These are phyloP conservation scores for Xylariomycetidae sp. DNA, from an alignment of 2,329 filamentous ascomycete species.

Conservation along the genomic window DNA sequence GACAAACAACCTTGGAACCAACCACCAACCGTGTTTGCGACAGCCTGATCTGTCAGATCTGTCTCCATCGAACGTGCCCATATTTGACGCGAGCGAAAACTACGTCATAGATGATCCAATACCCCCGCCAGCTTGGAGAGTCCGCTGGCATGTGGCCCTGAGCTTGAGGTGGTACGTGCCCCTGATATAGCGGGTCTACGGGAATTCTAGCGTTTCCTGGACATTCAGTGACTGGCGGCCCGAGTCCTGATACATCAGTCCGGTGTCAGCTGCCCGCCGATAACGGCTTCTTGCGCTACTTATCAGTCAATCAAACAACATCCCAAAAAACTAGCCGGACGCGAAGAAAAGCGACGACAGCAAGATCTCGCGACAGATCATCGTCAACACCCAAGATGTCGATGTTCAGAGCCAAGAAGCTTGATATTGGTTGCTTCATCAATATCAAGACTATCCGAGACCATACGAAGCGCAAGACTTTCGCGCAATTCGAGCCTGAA, in stretches of 20 bases:
- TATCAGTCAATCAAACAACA: too few relatives aligned
- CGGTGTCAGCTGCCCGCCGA: too few relatives aligned
- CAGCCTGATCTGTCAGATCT: too few relatives aligned
- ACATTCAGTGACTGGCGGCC: too few relatives aligned
- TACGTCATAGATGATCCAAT: constrained; percentile 15
- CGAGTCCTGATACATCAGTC: too few relatives aligned
- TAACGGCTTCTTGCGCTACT: too few relatives aligned
- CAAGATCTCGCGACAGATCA: constrained; percentile 2
- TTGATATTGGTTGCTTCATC: constrained; percentile 83
- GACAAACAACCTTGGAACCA: too few relatives aligned
- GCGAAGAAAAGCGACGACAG: constrained; percentile 3
- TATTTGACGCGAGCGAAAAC: not conserved
- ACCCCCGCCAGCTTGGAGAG: not conserved
- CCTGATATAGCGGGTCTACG: constrained; percentile 8
- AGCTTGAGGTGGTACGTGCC: constrained; percentile 3
- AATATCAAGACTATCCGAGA: constrained; percentile 87
- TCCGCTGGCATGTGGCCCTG: not conserved
- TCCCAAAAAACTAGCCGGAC: constrained; percentile 18
- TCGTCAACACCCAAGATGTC: constrained; percentile 53
- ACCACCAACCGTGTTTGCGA: too few relatives aligned
- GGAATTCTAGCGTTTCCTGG: constrained; percentile 6
- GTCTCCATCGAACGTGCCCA: too few relatives aligned
- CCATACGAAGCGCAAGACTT: constrained; percentile 94
- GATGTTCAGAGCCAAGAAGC: constrained; percentile 84
- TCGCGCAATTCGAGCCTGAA: constrained; percentile 80